Conservation (phyloP, 1,284 basidiomycete genomes). For the Cystobasidium pallidum region DNA sequence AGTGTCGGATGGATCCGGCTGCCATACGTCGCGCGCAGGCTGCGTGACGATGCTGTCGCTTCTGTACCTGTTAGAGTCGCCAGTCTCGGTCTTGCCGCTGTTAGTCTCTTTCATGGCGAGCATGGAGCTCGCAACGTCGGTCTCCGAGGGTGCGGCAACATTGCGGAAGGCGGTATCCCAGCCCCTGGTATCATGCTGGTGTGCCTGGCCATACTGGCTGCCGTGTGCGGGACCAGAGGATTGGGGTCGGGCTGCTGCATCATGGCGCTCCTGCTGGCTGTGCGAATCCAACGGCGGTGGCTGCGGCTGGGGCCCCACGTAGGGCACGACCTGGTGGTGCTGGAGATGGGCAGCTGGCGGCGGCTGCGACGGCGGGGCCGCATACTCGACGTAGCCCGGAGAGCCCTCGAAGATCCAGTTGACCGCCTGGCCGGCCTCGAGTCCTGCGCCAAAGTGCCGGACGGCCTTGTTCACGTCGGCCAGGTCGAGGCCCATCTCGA, state of each 20-base stretch:
- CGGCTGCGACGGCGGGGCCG: background rate
- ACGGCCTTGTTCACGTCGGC: constrained; percentile 33
- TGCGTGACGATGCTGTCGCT: constrained; percentile 16
- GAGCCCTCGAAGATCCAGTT: constrained; percentile 37
- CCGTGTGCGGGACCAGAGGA: constrained; percentile 1
- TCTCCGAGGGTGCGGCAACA: background rate
- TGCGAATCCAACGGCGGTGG: background rate
- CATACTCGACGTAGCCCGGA: constrained; percentile 24
- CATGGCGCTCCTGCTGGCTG: background rate
- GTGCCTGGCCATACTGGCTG: background rate
- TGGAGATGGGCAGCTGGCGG: constrained; percentile 1
- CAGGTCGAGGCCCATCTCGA: background rate
- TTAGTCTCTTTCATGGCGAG: constrained; percentile 8
- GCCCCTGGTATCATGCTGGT: constrained; percentile 6
- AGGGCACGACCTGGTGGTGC: constrained; percentile 18
- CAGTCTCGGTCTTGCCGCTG: background rate
- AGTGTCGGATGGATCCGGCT: background rate
- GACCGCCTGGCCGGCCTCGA: constrained; percentile 2
- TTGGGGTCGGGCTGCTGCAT: too few relatives aligned
- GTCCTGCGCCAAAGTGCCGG: constrained; percentile 17
- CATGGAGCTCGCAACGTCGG: constrained; percentile 18
- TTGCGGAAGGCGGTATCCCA: constrained; percentile 10
- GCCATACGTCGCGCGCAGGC: constrained; percentile 5
- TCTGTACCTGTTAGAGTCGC: constrained; percentile 12
- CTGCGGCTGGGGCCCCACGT: background rate